phyloP scores from a whole-genome alignment of 2,329 filamentous ascomycete species.

The Dryadomyces quercus-mongolicae region DNA sequence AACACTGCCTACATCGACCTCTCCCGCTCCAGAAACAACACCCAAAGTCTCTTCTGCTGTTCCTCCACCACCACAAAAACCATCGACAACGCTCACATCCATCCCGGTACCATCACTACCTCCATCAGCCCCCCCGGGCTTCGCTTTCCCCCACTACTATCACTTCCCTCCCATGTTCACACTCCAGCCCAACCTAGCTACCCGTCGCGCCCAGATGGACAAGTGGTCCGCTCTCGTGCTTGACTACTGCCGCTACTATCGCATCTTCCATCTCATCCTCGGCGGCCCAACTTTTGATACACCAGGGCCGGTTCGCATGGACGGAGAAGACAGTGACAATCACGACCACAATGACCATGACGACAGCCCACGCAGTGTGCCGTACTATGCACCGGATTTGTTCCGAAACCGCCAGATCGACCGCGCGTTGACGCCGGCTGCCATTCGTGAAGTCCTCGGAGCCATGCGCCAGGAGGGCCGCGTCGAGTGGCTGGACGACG shows the following conservation, averaged over 20 bases:
- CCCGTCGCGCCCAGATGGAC: conserved; percentile 60
- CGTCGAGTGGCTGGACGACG: conserved; percentile 49
- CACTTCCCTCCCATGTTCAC: conserved; percentile 80
- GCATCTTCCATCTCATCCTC: conserved; percentile 63
- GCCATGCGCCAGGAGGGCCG: conserved; percentile 47
- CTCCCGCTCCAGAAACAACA: background rate
- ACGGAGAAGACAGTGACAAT: conserved; percentile 3
- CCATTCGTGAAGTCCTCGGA: conserved; percentile 46
- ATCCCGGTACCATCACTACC: background rate
- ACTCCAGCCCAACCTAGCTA: conserved; percentile 61
- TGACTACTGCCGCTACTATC: conserved; percentile 68
- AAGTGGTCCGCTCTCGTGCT: conserved; percentile 86
- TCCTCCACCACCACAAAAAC: background rate
- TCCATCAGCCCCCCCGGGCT: conserved; percentile 15
- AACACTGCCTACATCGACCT: background rate
- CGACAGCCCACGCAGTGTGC: background rate
- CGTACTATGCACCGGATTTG: conserved; percentile 23
- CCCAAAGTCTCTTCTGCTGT: background rate
- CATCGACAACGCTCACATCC: no score
- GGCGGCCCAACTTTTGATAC: conserved; percentile 35
- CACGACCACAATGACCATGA: conserved; percentile 20
- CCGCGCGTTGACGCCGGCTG: conserved; percentile 35
- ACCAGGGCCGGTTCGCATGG: conserved; percentile 13
- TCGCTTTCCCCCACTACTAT: conserved; percentile 53
- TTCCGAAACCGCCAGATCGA: conserved; percentile 46